A percentile compares a stretch with the other conserved stretches of the same genome.
These are phyloP conservation scores for Hyaloscypha variabilis DNA, from an alignment of 495 filamentous ascomycete genomes.

Conservation along the genomic window DNA sequence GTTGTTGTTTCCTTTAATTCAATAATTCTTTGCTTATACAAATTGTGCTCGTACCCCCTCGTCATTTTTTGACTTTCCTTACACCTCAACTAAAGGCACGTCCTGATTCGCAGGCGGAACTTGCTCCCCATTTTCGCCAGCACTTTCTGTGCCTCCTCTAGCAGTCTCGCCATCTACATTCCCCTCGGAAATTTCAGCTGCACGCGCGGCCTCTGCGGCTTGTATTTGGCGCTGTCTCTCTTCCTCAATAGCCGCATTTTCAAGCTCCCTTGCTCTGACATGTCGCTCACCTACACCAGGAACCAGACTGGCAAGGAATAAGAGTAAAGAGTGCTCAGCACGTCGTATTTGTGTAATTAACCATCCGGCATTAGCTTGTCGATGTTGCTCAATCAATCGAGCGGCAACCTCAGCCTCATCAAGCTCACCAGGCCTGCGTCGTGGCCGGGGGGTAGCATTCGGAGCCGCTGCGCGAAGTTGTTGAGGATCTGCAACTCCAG, in stretches of 20 bases:
- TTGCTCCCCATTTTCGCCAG: neutral
- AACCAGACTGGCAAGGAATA: conserved; percentile 84
- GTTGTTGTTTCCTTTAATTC: neutral
- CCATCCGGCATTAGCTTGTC: conserved; percentile 52
- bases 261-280: conserved; percentile 46
- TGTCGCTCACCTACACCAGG: conserved; percentile 86
- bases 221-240: conserved; percentile 30
- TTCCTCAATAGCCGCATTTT: conserved; percentile 29
- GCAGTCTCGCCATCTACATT: neutral
- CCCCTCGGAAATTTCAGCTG: conserved; percentile 4
- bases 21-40: neutral
- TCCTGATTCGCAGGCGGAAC: conserved; percentile 5
- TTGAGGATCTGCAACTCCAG: conserved; percentile 5
- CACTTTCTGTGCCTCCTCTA: neutral
- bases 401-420: conserved; percentile 57
- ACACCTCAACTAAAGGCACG: conserved; percentile 17
- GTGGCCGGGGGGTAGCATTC: neutral
- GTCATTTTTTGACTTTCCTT: neutral
- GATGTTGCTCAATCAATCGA: conserved; percentile 53
- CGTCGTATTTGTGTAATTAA: conserved; percentile 59
- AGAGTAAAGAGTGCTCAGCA: conserved; percentile 72
- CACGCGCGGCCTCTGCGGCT: conserved; percentile 20
- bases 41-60: neutral
- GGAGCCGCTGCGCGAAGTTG: neutral
- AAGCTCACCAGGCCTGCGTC: conserved; percentile 35